Evolutionary conservation across 1,284 basidiomycete species (phyloP), one percentile per base, ranked within the genome.

Genomic region (Cystobasidium slooffiae): DNA sequence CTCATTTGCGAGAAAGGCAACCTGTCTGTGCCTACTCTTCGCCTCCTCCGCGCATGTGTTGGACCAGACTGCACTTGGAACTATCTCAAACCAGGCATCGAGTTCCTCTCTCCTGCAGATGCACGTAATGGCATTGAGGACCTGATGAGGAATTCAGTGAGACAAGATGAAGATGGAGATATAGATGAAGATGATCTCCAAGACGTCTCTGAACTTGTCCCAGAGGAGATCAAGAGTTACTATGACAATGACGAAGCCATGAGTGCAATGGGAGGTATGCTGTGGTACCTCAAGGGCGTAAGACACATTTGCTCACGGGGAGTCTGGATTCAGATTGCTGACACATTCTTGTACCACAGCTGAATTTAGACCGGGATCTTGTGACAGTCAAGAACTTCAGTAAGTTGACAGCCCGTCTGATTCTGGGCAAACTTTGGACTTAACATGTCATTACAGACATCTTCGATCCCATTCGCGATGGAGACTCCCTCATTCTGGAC

Each of bases 301-400:
- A 75, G 63, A 43, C 65, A 10, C 20, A 70, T 39, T 49, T 20
- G 9, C 43, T n/a, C 12, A 51, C 44, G 18, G 5, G 16, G 49
- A 18, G 14, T 47, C 14, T 24, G 4, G 5, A 12, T 5, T 14
- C 41, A n/a, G 46, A 16, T 1, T 39, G 47, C 49, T 12, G 74
- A 76, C 9, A 1, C 89, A 87, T 95, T 96, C 81, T 87, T 97
- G 5, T 31, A 18, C 89, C 90, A 56, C 91, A 92, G 73, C 87
- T 97, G 59, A 97, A 97, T 80, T 93, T 97, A 76, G 94, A 94
- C 84, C 92, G 92, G 81, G 93, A 97, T 78, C 88, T 97, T 69
- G 82, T 97, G 77, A 92, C 88, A 73, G 94, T 95, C 88, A 91
- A 89, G 83, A 97, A 97, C 81, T 97, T 97, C 86, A 95, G 70